Base-by-base conservation (phyloP, 148 eudicot genomes). In the Amaranthus hypochondriacus region DNA sequence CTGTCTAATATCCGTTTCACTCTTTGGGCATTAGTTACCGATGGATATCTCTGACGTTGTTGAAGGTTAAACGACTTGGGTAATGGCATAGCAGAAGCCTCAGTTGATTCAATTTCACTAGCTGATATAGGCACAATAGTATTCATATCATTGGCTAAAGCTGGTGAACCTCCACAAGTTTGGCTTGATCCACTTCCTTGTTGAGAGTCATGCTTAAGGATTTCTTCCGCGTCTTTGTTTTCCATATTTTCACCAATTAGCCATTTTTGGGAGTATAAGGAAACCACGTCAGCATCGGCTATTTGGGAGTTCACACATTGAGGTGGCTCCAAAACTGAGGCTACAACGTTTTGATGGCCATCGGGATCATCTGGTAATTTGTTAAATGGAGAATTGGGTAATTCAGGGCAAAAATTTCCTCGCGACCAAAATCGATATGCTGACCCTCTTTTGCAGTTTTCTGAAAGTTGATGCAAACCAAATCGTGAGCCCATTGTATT, bases 391-490 rank as follows among this genome's bases (percentile, higher is more conserved):
- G 83, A 60, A 70, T 71, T 73, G 65, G 90, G 81, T 58, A 86
- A 79, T 70, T 81, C 86, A 50, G 77, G 83, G 69, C 83, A 78
- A 75, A 84, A 85, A 75, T 89, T 92, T 18, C 87, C 77, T 73
- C 81, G 79, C 12, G 97, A 89, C 97, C 97, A 95, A 81, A 88
- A 82, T 74, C 97, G 83, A 77, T 90, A 89, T 15, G 79, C 94
- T 79, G 85, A 77, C 48, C 87, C 87, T 84, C 82, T 87, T 43
- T 89, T 89, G 66, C 74, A 87, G 73, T 81, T 84, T 82, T 95
- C 97, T 49, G 87, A 75, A 78, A 85, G 81, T 68, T 86, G 80
- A 83, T 85, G 92, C 89, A 95, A 80, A 59, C 92, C 94, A 77
- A 86, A 92, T 77, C 89, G 88, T 72, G 83, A 71, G 68, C 82